Evolutionary conservation across 345 rosid species (phyloP).

Genomic region (Syzygium grande): DNA sequence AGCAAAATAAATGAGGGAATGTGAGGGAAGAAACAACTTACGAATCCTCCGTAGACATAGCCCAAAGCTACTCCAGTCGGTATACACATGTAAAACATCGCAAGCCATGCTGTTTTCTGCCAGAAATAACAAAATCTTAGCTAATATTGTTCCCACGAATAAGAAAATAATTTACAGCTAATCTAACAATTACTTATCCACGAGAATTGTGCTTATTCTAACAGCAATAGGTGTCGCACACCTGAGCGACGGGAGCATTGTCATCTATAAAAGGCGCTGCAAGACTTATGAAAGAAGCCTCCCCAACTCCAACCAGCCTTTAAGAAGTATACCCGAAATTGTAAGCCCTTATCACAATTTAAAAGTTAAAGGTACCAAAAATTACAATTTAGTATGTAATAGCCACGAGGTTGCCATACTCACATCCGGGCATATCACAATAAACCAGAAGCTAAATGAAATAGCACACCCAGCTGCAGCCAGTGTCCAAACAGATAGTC

Average conservation of each 20-base stretch:
- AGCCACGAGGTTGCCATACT: constrained; percentile 6
- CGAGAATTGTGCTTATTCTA: neutral
- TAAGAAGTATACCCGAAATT: neutral
- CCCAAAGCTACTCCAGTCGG: constrained; percentile 90
- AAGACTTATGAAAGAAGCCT: constrained; percentile 97
- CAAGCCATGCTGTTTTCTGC: constrained; percentile 95
- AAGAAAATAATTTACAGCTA: neutral
- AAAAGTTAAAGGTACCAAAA: neutral
- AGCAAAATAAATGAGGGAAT: neutral
- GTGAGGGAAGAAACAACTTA: constrained; percentile 25
- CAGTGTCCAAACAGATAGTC: constrained; percentile 86
- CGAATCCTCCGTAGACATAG: constrained; percentile 87
- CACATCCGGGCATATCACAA: constrained; percentile 79
- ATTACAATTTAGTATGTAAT: neutral
- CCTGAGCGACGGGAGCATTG: constrained; percentile 79
- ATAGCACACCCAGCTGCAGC: constrained; percentile 74
- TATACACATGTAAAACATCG: constrained; percentile 93
- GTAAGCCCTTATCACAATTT: neutral
- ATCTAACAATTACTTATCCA: neutral
- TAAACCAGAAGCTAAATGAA: constrained; percentile 80
- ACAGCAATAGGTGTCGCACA: constrained; percentile 2
- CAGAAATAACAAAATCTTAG: neutral
- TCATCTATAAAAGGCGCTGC: constrained; percentile 99
- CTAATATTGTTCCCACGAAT: neutral
- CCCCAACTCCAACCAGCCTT: constrained; percentile 98